These are phyloP conservation scores for Casaregolazyma suthepensis DNA, from an alignment of 1,139 yeast species.

Conservation along the genomic window DNA sequence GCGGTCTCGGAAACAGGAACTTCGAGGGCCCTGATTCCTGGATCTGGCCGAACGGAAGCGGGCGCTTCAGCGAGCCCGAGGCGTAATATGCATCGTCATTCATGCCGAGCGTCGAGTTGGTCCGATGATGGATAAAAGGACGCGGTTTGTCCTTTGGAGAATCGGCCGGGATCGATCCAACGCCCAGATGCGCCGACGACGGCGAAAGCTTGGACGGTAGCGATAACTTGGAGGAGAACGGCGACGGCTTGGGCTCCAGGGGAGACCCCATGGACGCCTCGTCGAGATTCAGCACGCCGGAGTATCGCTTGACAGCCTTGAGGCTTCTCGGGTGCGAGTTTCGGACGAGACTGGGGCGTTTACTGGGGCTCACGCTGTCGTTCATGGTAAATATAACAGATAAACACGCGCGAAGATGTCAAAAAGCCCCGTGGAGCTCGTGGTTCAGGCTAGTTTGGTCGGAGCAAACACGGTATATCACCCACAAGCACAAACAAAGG, in stretches of 20 bases:
- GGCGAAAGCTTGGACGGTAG: not conserved
- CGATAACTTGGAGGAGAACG: not conserved
- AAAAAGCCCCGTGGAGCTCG: not conserved
- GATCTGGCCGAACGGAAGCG: slow-evolving; percentile 12
- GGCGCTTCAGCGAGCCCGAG: slow-evolving; percentile 13
- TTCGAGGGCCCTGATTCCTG: slow-evolving; percentile 8
- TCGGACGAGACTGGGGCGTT: not conserved
- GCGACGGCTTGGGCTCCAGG: slow-evolving; percentile 1
- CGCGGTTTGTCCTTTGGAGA: not conserved
- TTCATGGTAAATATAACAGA: not conserved
- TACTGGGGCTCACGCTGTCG: not conserved
- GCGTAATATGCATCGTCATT: slow-evolving; percentile 1
- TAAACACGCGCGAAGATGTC: not conserved
- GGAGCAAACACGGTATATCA: not conserved
- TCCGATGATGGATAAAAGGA: slow-evolving; percentile 6
- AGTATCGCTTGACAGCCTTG: slow-evolving; percentile 33
- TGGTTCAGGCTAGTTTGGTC: not conserved
- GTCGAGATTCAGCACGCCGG: slow-evolving; percentile 37
- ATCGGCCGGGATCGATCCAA: not conserved
- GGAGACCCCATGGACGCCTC: slow-evolving; percentile 23
- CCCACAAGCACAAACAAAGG: not conserved
- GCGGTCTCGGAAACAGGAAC: slow-evolving; percentile 10
- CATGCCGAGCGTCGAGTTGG: slow-evolving; percentile 9
- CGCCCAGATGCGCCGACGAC: not conserved
- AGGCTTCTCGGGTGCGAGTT: slow-evolving; percentile 12